Base-by-base conservation (phyloP, 306 rosid species). In the Corylus avellana region DNA sequence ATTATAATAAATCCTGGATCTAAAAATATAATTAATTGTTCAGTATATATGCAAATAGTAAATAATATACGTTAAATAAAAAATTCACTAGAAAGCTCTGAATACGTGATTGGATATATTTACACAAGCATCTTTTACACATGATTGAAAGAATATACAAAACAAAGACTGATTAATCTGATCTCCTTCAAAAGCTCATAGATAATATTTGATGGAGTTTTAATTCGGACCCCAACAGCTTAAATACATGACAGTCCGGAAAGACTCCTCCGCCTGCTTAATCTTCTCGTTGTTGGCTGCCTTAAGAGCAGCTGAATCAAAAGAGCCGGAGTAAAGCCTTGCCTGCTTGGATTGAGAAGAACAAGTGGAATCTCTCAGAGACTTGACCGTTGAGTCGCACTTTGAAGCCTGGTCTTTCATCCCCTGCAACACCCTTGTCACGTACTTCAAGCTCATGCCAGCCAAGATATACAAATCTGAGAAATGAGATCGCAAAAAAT, bases 181-280 rank as follows among this genome's bases (percentile, higher is more conserved):
- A 53, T 14, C 58, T 53, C 20, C 58, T 53, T 4, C 58, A 53
- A 16, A 16, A 17, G 58, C 58, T 53, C 12, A 17, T 14, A 16
- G 4, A 53, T 53, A 53, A 13, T 13, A 16, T 11, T 18, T 42
- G 20, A 9, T 8, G 29, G 29, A 5, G 49, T 3, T 22, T 78
- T 76, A 92, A 56, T 85, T 90, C 44, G 97, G 94, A 75, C 84
- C 97, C 98, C 98, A 93, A 35, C 93, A 93, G 54, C 98, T 93
- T 84, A 93, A 84, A 80, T 70, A 93, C 98, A 93, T 89, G 70
- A 93, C 84, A 8, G 85, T 91, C 53, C 98, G 72, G 3, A 91
- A 81, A 76, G 98, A 90, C 53, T 93, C 89, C 84, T 93, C 98
- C 0, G 94, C 92, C 10, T 77, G 86, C 67, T 84, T 88, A 2